Evolutionary conservation across 176 grass and related monocot genomes (phyloP).

Genomic region (Aegilops tauschii): DNA sequence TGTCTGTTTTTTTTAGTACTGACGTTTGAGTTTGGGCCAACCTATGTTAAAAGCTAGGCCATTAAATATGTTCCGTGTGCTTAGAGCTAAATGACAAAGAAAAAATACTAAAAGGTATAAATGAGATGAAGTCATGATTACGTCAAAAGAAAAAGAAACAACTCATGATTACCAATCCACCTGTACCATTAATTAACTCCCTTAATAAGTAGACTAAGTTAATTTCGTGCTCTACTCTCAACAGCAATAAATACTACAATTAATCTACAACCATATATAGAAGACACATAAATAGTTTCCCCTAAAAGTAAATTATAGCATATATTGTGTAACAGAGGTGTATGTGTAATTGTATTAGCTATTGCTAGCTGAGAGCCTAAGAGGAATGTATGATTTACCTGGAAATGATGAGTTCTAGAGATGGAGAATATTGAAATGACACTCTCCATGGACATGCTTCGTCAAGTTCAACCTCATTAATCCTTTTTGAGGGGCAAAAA

Average conservation of each 20-base stretch:
- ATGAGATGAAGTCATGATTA: not conserved
- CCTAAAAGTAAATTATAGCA: not conserved
- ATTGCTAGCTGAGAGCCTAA: conserved; percentile 26
- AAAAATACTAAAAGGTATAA: conserved; percentile 8
- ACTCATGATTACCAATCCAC: not conserved
- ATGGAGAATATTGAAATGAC: conserved; percentile 92
- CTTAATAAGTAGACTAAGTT: not conserved
- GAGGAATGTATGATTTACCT: conserved; percentile 44
- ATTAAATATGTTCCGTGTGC: not conserved
- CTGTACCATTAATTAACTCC: conserved; percentile 12
- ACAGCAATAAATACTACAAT: conserved; percentile 4
- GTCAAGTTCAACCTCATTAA: conserved; percentile 84
- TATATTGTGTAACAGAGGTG: not conserved
- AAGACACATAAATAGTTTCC: not conserved
- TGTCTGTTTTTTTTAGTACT: not conserved
- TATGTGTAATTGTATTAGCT: not conserved
- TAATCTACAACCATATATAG: not conserved
- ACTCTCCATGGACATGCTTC: conserved; percentile 34
- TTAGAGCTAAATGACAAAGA: not conserved
- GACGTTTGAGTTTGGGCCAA: not conserved
- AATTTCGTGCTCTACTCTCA: not conserved
- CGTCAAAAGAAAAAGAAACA: not conserved
- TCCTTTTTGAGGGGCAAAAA: conserved; percentile 83
- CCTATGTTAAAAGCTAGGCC: not conserved
- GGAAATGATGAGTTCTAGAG: conserved; percentile 73